Conservation (phyloP, 208 protist genomes). For the Trypanosoma scelopori region DNA sequence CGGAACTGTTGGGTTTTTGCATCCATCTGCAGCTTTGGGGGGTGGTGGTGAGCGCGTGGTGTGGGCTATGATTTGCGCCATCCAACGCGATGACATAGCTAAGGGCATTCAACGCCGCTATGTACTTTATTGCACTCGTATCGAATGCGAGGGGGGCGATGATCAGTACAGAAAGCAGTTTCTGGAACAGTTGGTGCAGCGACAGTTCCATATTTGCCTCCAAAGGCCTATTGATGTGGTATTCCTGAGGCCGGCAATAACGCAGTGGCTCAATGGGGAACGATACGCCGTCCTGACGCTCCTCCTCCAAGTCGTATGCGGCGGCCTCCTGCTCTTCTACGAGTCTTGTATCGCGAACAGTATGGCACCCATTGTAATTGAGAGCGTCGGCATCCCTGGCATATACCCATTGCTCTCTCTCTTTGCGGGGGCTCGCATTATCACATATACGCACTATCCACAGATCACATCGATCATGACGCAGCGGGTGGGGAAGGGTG, state of each 20-base stretch:
- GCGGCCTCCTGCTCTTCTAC: slow-evolving; percentile 81
- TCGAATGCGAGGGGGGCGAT: slow-evolving; percentile 22
- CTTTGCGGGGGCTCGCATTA: slow-evolving; percentile 77
- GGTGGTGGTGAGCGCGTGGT: slow-evolving; percentile 97
- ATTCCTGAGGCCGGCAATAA: slow-evolving; percentile 41
- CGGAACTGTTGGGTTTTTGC: slow-evolving; percentile 86
- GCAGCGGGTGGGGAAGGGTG: slow-evolving; percentile 44
- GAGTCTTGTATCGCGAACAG: slow-evolving; percentile 83
- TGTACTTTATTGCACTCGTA: slow-evolving; percentile 60
- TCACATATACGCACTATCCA: slow-evolving; percentile 98
- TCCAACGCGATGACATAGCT: slow-evolving; percentile 52
- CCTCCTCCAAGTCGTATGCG: slow-evolving; percentile 89
- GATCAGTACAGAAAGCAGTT: slow-evolving; percentile 19
- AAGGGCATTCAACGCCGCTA: slow-evolving; percentile 43
- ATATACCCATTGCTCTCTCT: slow-evolving; percentile 92
- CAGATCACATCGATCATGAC: slow-evolving; percentile 92
- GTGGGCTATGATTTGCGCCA: slow-evolving; percentile 84
- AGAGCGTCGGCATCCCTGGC: slow-evolving; percentile 97
- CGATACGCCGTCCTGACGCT: slow-evolving; percentile 91
- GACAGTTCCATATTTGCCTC: slow-evolving; percentile 75
- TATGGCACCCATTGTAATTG: slow-evolving; percentile 67
- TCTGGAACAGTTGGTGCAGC: slow-evolving; percentile 32
- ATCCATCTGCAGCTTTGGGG: slow-evolving; percentile 88
- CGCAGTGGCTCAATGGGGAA: slow-evolving; percentile 61
- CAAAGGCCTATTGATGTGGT: slow-evolving; percentile 64